Evolutionary conservation across 148 eudicot species (phyloP), one percentile per base, ranked within the genome.

Genomic region (Chenopodium quinoa): DNA sequence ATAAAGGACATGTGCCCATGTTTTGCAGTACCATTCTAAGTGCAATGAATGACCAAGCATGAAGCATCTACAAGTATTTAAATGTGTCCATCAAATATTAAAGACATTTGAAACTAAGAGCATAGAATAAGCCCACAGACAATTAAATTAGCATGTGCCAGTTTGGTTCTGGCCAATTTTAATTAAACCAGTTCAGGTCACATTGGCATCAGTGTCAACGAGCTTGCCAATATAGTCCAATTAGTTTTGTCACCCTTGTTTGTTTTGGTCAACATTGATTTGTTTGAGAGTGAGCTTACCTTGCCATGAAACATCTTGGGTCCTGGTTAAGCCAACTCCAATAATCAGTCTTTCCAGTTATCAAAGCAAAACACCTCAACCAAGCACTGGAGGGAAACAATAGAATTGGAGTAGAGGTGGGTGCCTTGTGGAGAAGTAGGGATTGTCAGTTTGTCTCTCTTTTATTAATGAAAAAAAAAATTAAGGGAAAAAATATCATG

Each of bases 11-110:
- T 50, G 54, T 50, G 14, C 14, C 63, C 63, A 17, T 20, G 84
- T 93, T 94, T 79, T 91, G 40, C 40, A 29, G 19, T 67, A 67
- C 40, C 10, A 4, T 67, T 12, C 10, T 23, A 4, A 67, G 63
- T 58, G 19, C 7, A 58, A 14, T 13, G 44, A 31, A 67, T 29
- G 40, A 67, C 2, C 71, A 29, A 8, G 71, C 47, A 34, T 58
- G n/a, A 29, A 8, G 71, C 47, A 34, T 58, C 46, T 69, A 14
- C 47, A 69, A 69, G 32, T 9, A 32, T 34, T 69, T 19, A 32
- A 32, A 69, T 17, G 47, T 7, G 22, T 34, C 17, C 46, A 32
- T 69, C 23, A 69, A 69, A n/a, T 16, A 69, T 16, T 34, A 0
- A 67, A 9, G 0, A 52, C 9, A 31, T 14, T 31, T 3, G 4